Evolutionary conservation across 345 rosid genomes (phyloP).

Genomic region (Aquilaria yunnanensis): DNA sequence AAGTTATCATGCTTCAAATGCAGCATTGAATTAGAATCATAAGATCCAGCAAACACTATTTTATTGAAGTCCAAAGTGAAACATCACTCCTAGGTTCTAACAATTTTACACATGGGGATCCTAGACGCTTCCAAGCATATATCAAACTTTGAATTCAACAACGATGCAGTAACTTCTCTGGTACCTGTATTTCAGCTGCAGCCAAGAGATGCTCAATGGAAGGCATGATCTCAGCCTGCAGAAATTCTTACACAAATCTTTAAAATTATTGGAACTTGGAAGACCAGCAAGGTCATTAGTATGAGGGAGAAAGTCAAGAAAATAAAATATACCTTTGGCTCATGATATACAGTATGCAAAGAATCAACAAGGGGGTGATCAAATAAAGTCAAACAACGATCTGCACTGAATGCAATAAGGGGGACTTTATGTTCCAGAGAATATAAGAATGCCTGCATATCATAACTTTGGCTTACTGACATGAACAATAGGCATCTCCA

Average conservation of each 20-base stretch:
- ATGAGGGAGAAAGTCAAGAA: conserved; percentile 5
- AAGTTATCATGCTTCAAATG: too few species aligned
- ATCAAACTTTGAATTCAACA: too few species aligned
- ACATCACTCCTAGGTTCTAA: too few species aligned
- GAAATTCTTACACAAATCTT: conserved; percentile 9
- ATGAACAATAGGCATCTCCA: too few species aligned
- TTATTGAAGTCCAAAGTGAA: too few species aligned
- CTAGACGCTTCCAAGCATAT: too few species aligned
- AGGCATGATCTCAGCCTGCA: conserved; percentile 87
- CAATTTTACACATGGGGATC: too few species aligned
- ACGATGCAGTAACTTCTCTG: conserved; percentile 4
- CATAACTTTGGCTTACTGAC: neutral
- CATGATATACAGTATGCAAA: conserved; percentile 65
- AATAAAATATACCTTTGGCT: conserved; percentile 57
- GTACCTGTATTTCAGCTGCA: conserved; percentile 85
- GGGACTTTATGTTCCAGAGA: conserved; percentile 82
- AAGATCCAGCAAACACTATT: too few species aligned
- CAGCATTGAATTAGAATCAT: too few species aligned
- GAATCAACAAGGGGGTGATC: conserved; percentile 77
- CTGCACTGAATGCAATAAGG: conserved; percentile 77
- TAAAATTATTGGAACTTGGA: conserved; percentile 3
- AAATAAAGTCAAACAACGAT: conserved; percentile 80
- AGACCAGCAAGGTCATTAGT: conserved; percentile 8
- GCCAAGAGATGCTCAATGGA: conserved; percentile 67
- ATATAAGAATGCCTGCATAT: conserved; percentile 61